A percentile compares a stretch with the other conserved stretches of the same genome.
These are phyloP conservation scores for Suhomyces tanzawaensis DNA, from an alignment of 805 yeast species.

Conservation along the genomic window DNA sequence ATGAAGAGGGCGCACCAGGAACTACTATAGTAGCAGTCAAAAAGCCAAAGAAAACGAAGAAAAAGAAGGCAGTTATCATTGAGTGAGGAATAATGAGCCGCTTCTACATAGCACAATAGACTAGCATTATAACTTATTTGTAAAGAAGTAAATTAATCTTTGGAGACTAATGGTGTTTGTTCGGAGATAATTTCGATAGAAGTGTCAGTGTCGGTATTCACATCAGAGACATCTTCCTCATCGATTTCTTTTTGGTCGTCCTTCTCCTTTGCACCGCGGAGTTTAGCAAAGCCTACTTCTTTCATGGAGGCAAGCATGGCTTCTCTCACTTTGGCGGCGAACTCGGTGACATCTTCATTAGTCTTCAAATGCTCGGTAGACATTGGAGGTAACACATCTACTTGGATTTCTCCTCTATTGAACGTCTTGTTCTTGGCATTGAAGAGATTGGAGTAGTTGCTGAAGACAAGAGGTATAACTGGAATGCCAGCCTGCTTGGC, in stretches of 20 bases:
- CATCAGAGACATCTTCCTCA: conserved; percentile 1
- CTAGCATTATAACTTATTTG: neutral
- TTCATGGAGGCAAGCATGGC: conserved; percentile 50
- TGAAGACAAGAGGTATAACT: conserved; percentile 80
- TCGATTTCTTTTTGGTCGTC: neutral
- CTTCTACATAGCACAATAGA: conserved; percentile 1
- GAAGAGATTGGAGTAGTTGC: conserved; percentile 78
- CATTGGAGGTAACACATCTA: conserved; percentile 81
- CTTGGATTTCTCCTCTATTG: conserved; percentile 69
- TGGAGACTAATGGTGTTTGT: conserved; percentile 22
- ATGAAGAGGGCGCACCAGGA: neutral
- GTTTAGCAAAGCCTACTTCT: conserved; percentile 43
- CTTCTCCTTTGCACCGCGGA: conserved; percentile 1
- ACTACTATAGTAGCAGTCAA: conserved; percentile 28
- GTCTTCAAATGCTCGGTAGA: conserved; percentile 61
- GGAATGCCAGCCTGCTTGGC: conserved; percentile 93
- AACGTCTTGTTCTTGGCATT: conserved; percentile 61
- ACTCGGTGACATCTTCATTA: conserved; percentile 64
- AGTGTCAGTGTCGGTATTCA: conserved; percentile 7
- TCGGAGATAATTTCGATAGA: conserved; percentile 19
- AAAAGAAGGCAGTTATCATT: conserved; percentile 36
- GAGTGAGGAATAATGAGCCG: conserved; percentile 17
- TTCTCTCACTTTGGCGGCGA: conserved; percentile 55
- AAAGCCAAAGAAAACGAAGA: conserved; percentile 38
- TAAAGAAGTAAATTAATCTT: conserved; percentile 8